Percentiles rank a stretch among this genome's conserved stretches.
Evolutionary conservation across 2,329 filamentous ascomycete genomes (phyloP).

Genomic region (Fusarium sp.): DNA sequence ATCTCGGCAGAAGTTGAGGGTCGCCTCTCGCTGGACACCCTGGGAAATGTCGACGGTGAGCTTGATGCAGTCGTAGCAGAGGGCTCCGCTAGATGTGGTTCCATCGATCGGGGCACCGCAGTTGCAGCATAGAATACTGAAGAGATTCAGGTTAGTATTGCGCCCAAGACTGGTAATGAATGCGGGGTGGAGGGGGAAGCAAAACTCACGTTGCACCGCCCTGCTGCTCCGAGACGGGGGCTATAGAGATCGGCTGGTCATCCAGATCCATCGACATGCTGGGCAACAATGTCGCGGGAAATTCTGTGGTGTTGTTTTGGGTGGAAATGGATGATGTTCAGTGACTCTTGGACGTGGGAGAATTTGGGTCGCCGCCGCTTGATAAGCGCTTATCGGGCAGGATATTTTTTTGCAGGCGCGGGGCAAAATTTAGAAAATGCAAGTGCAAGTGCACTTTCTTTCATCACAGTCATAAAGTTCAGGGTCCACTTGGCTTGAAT

Average conservation of each 20-base stretch:
- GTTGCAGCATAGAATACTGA: conserved; percentile 91
- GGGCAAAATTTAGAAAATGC: conserved; percentile 42
- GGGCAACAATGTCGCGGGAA: conserved; percentile 35
- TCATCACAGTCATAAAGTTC: conserved; percentile 32
- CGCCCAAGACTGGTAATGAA: background rate
- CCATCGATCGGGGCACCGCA: conserved; percentile 97
- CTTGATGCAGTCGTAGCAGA: conserved; percentile 97
- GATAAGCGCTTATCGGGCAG: conserved; percentile 55
- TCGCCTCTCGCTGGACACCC: conserved; percentile 91
- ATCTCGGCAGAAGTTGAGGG: conserved; percentile 91
- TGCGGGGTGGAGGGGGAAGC: conserved; percentile 30
- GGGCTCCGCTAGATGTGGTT: conserved; percentile 84
- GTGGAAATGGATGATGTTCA: conserved; percentile 35
- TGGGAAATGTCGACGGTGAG: conserved; percentile 92
- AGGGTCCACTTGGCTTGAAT: conserved; percentile 36
- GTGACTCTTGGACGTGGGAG: conserved; percentile 49
- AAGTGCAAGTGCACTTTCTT: conserved; percentile 3
- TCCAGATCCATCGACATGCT: conserved; percentile 62
- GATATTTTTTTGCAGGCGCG: conserved; percentile 45
- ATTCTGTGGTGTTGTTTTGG: conserved; percentile 31
- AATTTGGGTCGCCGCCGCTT: conserved; percentile 57
- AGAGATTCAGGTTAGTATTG: conserved; percentile 12
- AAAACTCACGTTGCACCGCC: conserved; percentile 58
- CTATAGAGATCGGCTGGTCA: conserved; percentile 58
- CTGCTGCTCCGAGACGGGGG: conserved; percentile 50